phyloP scores from a whole-genome alignment of 169 alveolate genomes.

The Perkinsus olseni region DNA sequence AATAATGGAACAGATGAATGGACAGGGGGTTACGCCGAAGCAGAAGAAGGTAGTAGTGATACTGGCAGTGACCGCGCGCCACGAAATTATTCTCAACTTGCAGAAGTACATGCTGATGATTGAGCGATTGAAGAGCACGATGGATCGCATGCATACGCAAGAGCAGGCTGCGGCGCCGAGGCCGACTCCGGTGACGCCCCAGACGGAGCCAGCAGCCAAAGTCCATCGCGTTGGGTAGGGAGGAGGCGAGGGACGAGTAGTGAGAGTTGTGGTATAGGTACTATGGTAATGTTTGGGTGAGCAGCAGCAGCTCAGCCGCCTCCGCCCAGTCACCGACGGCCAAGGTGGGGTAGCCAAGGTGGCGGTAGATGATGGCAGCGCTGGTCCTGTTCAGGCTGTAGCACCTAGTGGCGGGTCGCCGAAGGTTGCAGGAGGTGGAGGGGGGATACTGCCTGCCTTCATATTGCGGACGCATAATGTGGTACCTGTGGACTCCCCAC shows the following conservation, averaged over 20 bases:
- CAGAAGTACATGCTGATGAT: neutral
- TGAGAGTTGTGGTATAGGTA: neutral
- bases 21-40: neutral
- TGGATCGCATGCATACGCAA: neutral
- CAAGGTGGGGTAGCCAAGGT: too few relatives aligned
- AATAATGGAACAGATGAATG: neutral
- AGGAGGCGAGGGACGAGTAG: too few relatives aligned
- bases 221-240: neutral
- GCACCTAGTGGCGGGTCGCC: neutral
- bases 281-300: neutral
- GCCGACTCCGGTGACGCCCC: neutral
- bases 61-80: neutral
- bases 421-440: neutral
- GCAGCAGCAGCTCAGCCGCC: neutral
- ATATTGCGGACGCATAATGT: neutral
- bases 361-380: too few relatives aligned
- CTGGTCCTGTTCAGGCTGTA: neutral
- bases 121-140: neutral
- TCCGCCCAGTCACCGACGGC: too few relatives aligned
- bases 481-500: neutral
- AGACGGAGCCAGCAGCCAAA: neutral
- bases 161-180: neutral
- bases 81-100: neutral
- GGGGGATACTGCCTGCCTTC: neutral
- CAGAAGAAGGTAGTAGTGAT: neutral